phyloP scores from a whole-genome alignment of 2,329 filamentous ascomycete species.

The Byssoonygena ceratinophila region DNA sequence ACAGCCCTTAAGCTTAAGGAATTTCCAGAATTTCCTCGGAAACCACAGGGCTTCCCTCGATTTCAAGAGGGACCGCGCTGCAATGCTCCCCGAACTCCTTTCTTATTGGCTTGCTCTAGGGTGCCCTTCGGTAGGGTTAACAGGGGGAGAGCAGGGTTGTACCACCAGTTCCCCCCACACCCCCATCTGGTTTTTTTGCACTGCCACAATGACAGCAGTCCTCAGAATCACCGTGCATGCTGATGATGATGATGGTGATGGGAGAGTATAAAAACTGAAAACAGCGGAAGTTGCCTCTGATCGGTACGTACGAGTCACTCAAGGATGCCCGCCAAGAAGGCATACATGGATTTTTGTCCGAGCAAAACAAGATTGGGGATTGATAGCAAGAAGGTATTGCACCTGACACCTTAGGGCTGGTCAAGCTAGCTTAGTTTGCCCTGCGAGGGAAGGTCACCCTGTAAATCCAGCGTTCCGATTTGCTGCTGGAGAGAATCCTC shows the following conservation, averaged over 20 bases:
- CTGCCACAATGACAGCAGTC: conserved; percentile 3
- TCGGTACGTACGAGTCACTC: too few species aligned
- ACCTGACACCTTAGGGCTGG: conserved; percentile 6
- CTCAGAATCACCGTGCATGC: background rate
- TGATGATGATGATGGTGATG: background rate
- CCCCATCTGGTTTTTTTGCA: conserved; percentile 5
- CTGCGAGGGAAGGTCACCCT: background rate
- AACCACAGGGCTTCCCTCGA: conserved; percentile 8
- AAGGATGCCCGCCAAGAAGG: background rate
- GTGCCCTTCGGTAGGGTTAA: background rate
- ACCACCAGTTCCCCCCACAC: background rate
- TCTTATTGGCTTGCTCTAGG: background rate
- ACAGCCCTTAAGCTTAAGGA: background rate
- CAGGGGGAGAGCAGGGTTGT: background rate
- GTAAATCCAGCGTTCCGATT: background rate
- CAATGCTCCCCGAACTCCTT: background rate
- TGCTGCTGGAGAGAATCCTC: background rate
- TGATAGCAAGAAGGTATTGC: background rate
- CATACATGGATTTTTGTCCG: background rate
- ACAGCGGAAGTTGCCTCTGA: too few species aligned
- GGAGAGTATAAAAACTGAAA: too few species aligned
- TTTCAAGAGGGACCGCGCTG: background rate
- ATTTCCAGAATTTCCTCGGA: conserved; percentile 10
- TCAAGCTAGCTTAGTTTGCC: background rate
- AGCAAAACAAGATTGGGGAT: background rate